A percentile compares a stretch with the other conserved stretches of the same genome.
Evolutionary conservation across 2,329 filamentous ascomycete genomes (phyloP).

Genomic region (Fusarium mundagurra): DNA sequence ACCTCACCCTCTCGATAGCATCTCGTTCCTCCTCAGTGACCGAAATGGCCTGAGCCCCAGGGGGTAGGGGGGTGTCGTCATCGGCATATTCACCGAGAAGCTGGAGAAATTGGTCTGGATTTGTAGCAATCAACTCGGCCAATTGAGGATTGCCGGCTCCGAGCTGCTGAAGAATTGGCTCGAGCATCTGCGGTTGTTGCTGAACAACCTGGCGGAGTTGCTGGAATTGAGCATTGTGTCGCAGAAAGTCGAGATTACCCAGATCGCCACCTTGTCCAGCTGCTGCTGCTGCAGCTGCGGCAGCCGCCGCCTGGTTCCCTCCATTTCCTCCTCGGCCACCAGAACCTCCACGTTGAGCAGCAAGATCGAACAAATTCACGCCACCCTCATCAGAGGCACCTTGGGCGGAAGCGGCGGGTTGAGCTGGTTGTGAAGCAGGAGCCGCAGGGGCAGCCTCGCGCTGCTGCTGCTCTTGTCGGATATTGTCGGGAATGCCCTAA

Average conservation of each 20-base stretch:
- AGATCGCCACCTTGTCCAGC: slow-evolving; percentile 66
- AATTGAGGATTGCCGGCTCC: slow-evolving; percentile 94
- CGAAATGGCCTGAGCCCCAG: slow-evolving; percentile 86
- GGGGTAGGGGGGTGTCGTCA: slow-evolving; percentile 84
- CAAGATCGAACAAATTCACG: slow-evolving; percentile 92
- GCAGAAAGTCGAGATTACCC: slow-evolving; percentile 90
- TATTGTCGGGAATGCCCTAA: slow-evolving; percentile 89
- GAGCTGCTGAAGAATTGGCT: slow-evolving; percentile 96
- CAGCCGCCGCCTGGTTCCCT: slow-evolving; percentile 53
- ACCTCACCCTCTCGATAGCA: slow-evolving; percentile 87
- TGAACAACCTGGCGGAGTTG: slow-evolving; percentile 97
- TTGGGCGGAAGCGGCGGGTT: slow-evolving; percentile 52
- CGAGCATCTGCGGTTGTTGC: slow-evolving; percentile 97
- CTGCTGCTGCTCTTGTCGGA: slow-evolving; percentile 75
- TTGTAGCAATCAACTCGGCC: slow-evolving; percentile 88
- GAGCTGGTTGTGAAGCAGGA: slow-evolving; percentile 52
- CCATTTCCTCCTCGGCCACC: slow-evolving; percentile 56
- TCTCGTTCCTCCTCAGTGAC: slow-evolving; percentile 97
- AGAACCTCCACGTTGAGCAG: slow-evolving; percentile 75
- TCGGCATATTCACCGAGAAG: slow-evolving; percentile 89
- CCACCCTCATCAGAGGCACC: slow-evolving; percentile 70
- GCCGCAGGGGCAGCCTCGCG: slow-evolving; percentile 48
- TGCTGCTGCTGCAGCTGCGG: slow-evolving; percentile 54
- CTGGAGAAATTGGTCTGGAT: slow-evolving; percentile 93
- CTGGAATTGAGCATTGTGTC: slow-evolving; percentile 97